Evolutionary conservation across 306 rosid genomes (phyloP), one percentile per base, ranked within the genome.

Genomic region (Vachellia pachyceras): DNA sequence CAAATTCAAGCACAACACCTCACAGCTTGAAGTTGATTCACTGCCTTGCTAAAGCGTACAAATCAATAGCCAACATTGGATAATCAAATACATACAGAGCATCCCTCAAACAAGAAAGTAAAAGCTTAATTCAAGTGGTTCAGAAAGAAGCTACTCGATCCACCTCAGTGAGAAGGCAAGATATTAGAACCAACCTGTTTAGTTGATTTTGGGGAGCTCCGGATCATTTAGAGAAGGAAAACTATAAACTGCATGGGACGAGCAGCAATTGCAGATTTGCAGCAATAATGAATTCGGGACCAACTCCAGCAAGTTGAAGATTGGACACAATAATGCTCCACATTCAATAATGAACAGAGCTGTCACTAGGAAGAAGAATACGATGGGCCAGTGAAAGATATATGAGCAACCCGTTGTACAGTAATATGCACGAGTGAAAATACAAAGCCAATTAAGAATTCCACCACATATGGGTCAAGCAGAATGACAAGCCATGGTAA

Each of bases 301-400:
- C 64, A 85, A 50, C 67, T 57, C 74, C 76, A 39, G 70, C 86
- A 63, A 69, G 50, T 75, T 64, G 55, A 49, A 79, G 75, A 78
- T 72, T 42, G 88, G 77, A 50, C 58, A 29, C 47, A 15, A 60
- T 60, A 76, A 49, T 73, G 75, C 68, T 82, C 64, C 80, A n/a
- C 63, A 57, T 41, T 64, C 52, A 61, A 40, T 20, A 68, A 54
- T 12, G 76, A 45, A 68, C 42, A 52, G 69, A 81, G 69, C 82
- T 81, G 83, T 47, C 50, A 47, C 63, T 29, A 76, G 79, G 29
- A 76, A 84, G 84, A 65, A 80, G 82, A 72, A 64, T 39, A 54
- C 40, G 54, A 69, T 42, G 77, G 44, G 60, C 54, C 72, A 57
- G 45, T 47, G 66, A 74, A 35, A 82, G 46, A 76, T 60, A 80